Base-by-base conservation (phyloP, 2,329 filamentous ascomycete species). In the Sporothrix euskadiensis region DNA sequence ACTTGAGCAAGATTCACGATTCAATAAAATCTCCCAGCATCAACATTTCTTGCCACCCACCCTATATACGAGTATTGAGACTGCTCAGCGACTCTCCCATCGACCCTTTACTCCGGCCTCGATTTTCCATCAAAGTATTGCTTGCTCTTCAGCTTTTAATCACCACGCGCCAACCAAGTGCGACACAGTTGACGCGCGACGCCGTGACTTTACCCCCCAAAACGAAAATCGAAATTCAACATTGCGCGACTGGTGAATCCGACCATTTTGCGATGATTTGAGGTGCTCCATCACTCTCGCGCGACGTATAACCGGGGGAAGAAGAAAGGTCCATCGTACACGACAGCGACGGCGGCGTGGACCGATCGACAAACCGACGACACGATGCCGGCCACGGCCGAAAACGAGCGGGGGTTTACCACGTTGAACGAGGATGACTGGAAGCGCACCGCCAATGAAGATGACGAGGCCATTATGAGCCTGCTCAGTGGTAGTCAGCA, bases 381-480 rank as follows among this genome's bases (percentile, higher is more conserved):
- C 35, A 74, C 68, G 56, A 76, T 75, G 73, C 32, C 73, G 32
- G 52, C 69, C 26, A 26, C 73, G 12, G 44, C 41, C 3, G 69
- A 72, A 9, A 52, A 81, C 76, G 81, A 81, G 72, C 73, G 74
- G 41, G 75, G 77, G 73, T 76, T 77, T 69, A 69, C 75, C 56
- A 73, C 75, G 61, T 79, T 80, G 56, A 79, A 81, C n/a, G 80
- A 81, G 39, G 81, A 81, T 26, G 82, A 83, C 75, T 83, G 82
- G 81, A 79, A 80, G 73, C 78, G 79, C 26, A 85, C 87, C 75
- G 81, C 86, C 73, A 84, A 81, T 32, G 82, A 84, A 44, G 86
- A 89, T 76, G 84, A 88, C 32, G 81, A 80, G 69, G 81, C 83
- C 71, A 85, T 88, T 39, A 80, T 84, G 41, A 81, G 80, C 9